Conservation (phyloP, 805 yeast species). For the Candida endomychidarum region DNA sequence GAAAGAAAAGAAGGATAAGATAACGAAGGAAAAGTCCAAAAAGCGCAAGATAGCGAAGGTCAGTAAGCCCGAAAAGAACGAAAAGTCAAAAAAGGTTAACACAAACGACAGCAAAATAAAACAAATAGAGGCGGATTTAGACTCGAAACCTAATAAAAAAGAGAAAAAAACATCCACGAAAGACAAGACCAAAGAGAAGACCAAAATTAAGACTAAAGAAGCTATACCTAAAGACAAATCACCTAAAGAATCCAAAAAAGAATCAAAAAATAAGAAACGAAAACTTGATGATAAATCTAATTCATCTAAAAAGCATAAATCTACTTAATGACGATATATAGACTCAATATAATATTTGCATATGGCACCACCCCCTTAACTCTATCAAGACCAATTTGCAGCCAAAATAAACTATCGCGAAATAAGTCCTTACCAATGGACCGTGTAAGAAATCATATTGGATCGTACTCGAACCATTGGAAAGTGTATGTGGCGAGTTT, state of each 20-base stretch:
- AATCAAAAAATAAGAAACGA: conserved; percentile 6
- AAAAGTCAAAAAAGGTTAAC: conserved; percentile 4
- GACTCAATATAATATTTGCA: not conserved
- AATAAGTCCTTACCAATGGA: too few relatives aligned
- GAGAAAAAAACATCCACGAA: not conserved
- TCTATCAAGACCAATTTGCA: too few relatives aligned
- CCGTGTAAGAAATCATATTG: not conserved
- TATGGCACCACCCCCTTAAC: too few relatives aligned
- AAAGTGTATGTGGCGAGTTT: not conserved
- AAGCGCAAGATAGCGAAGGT: conserved; percentile 16
- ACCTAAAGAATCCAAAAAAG: conserved; percentile 21
- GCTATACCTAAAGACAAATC: conserved; percentile 13
- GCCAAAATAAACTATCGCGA: too few relatives aligned
- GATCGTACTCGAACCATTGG: not conserved
- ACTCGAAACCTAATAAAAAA: conserved; percentile 10
- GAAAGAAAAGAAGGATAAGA: conserved; percentile 16
- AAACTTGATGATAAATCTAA: not conserved
- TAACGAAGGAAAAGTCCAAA: conserved; percentile 13
- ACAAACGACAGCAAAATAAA: not conserved
- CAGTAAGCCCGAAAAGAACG: conserved; percentile 14
- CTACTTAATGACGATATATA: not conserved
- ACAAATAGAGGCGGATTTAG: too few relatives aligned
- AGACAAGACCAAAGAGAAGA: conserved; percentile 12
- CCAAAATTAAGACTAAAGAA: conserved; percentile 21
- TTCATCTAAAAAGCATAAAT: not conserved